Evolutionary conservation across 805 yeast genomes (phyloP).

Genomic region (Yamadazyma kitorensis): DNA sequence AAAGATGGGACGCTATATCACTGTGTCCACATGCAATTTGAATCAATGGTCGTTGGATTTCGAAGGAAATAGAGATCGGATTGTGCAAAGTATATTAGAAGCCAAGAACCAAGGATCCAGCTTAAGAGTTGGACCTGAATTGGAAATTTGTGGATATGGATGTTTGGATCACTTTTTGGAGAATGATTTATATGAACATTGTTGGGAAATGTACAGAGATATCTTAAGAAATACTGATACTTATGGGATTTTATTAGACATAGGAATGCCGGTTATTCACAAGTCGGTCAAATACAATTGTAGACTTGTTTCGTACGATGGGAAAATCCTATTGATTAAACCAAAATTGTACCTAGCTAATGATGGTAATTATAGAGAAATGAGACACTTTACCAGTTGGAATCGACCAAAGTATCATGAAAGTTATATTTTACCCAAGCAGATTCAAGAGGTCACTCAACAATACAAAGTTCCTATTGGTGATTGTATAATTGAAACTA

Average conservation of each 20-base stretch:
- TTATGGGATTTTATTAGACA: constrained; percentile 75
- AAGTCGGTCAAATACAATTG: constrained; percentile 89
- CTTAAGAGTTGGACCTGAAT: constrained; percentile 94
- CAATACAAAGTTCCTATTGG: constrained; percentile 77
- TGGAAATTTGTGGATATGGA: constrained; percentile 93
- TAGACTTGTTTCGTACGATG: constrained; percentile 77
- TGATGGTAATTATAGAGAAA: constrained; percentile 97
- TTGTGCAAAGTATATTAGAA: constrained; percentile 69
- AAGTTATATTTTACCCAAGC: constrained; percentile 65
- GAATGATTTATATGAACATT: constrained; percentile 80
- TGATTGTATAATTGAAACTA: constrained; percentile 81
- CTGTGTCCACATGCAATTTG: constrained; percentile 89
- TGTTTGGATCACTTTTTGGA: constrained; percentile 93
- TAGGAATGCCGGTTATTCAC: constrained; percentile 93
- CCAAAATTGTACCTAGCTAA: constrained; percentile 94
- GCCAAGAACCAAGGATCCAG: constrained; percentile 78
- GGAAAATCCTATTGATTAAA: constrained; percentile 76
- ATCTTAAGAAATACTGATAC: constrained; percentile 69
- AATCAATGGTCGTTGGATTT: constrained; percentile 99
- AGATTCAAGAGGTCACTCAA: constrained; percentile 61
- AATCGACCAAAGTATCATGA: constrained; percentile 73
- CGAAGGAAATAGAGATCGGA: constrained; percentile 94
- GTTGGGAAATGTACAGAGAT: constrained; percentile 91
- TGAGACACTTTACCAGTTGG: constrained; percentile 98
- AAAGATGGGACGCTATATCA: constrained; percentile 84